These are phyloP conservation scores for Sordariomycetes sp. DNA, from an alignment of 2,329 filamentous ascomycete species.

Conservation along the genomic window DNA sequence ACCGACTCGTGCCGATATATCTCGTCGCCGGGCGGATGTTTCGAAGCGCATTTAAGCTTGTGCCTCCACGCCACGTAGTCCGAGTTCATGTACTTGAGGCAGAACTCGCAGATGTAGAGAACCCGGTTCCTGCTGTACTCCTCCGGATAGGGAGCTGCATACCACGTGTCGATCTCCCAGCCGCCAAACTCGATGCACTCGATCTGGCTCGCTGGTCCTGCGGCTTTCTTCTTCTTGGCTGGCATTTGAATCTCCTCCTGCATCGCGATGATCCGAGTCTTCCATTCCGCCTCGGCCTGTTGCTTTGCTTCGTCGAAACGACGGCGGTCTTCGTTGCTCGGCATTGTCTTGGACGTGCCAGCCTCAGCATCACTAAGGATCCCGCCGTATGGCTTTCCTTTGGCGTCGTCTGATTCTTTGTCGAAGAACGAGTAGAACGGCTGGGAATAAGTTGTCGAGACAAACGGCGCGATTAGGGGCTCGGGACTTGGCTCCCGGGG, in stretches of 20 bases:
- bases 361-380: conserved; percentile 83
- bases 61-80: conserved; percentile 97
- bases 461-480: conserved; percentile 43
- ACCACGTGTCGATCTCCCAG: conserved; percentile 98
- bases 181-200: conserved; percentile 98
- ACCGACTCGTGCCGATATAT: conserved; percentile 88
- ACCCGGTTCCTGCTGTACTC: conserved; percentile 96
- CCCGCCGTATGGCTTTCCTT: conserved; percentile 90
- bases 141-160: conserved; percentile 93
- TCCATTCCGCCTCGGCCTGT: conserved; percentile 87
- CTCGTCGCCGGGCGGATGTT: conserved; percentile 94
- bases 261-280: conserved; percentile 47
- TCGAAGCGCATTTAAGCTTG: conserved; percentile 92
- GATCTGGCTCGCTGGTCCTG: conserved; percentile 88
- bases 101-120: conserved; percentile 99
- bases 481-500: conserved; percentile 2
- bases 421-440: conserved; percentile 86
- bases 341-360: conserved; percentile 82
- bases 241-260: conserved; percentile 55
- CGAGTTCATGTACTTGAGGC: conserved; percentile 98
- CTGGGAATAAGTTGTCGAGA: conserved; percentile 53
- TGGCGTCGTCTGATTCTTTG: conserved; percentile 77
- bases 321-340: conserved; percentile 67
- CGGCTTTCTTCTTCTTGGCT: conserved; percentile 60
- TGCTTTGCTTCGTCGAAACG: conserved; percentile 85